These are phyloP conservation scores for Simplicillium sp. DNA, from an alignment of 2,329 filamentous ascomycete genomes.

Conservation along the genomic window DNA sequence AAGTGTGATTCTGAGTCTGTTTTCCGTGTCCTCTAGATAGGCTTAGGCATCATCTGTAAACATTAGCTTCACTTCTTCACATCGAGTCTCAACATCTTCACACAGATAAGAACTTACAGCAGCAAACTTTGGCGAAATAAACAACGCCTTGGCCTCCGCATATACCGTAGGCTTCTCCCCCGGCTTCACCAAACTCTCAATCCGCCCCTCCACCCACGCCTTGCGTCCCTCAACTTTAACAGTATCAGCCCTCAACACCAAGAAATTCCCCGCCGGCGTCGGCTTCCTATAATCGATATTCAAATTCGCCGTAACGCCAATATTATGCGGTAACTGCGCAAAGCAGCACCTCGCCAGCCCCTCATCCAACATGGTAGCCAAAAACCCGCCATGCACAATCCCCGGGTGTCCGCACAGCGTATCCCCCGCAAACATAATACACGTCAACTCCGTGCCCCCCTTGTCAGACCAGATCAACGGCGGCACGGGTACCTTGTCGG, in stretches of 20 bases:
- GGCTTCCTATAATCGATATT: slow-evolving; percentile 77
- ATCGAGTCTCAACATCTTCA: too few species aligned
- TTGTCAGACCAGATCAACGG: slow-evolving; percentile 69
- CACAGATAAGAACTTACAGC: slow-evolving; percentile 54
- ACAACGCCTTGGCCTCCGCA: slow-evolving; percentile 77
- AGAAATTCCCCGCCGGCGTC: slow-evolving; percentile 62
- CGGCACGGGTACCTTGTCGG: slow-evolving; percentile 69
- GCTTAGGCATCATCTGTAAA: slow-evolving; percentile 21
- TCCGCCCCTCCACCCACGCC: slow-evolving; percentile 81
- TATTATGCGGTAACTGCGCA: slow-evolving; percentile 73
- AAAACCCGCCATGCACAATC: slow-evolving; percentile 80
- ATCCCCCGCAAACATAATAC: slow-evolving; percentile 66
- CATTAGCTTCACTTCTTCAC: neutral
- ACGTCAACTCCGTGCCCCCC: slow-evolving; percentile 58
- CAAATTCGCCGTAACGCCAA: slow-evolving; percentile 79
- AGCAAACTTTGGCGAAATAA: slow-evolving; percentile 79
- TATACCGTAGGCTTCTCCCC: slow-evolving; percentile 57
- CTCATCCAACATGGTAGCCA: slow-evolving; percentile 91
- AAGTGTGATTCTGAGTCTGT: too few species aligned
- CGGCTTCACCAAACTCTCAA: slow-evolving; percentile 63
- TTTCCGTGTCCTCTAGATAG: slow-evolving; percentile 9
- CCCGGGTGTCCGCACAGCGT: slow-evolving; percentile 84
- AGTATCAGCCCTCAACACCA: slow-evolving; percentile 72
- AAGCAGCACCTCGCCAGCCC: slow-evolving; percentile 84
- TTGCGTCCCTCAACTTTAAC: slow-evolving; percentile 85